Evolutionary conservation across 2,329 filamentous ascomycete genomes (phyloP), one percentile per base, ranked within the genome.

Genomic region (Neofusicoccum sp.): DNA sequence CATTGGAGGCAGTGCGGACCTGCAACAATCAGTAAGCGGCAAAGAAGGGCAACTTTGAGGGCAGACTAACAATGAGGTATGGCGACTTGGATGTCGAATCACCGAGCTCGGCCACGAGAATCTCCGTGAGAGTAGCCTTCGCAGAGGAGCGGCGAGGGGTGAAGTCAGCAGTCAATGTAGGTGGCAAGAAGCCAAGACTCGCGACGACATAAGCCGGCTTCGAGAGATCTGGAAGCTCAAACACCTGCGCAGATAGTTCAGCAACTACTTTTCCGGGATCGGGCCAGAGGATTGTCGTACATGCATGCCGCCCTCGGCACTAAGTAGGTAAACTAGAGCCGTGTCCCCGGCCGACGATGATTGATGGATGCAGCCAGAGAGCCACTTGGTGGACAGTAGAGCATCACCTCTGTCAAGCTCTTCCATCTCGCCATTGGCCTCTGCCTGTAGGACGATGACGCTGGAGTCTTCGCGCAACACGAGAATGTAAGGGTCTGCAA

Each of bases 401-500:
- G 83, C 79, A 33, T 88, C 86, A 36, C 85, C 81, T 67, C 87
- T 84, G 48, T 90, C 86, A 3, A 96, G 77, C 72, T 96, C 91
- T 72, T 97, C 93, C 2, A 98, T 81, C 69, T 99, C 95, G 48
- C 91, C 89, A 70, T 87, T 90, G 49, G 86, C 86, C 70, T 93
- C 92, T 43, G 93, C 91, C 71, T 92, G 86, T 49, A 93, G 88
- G 43, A 98, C 80, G 62, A 91, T 87, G 6, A 93, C 83, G 65
- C 90, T 95, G 5, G 86, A 87, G 74, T 99, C 93, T 67, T 97
- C 92, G 63, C 92, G 85, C 22, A 97, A 79, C 12, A 98, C 84
- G 2, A 97, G 80, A 11, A 99, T 77, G 71, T 93, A 97, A 0
- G 92, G 92, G 69, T 98, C 94, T 22, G 86, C 86, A 69, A 98